These are phyloP conservation scores for Hydrangea macrophylla DNA, from an alignment of 148 eudicot species.

Conservation along the genomic window DNA sequence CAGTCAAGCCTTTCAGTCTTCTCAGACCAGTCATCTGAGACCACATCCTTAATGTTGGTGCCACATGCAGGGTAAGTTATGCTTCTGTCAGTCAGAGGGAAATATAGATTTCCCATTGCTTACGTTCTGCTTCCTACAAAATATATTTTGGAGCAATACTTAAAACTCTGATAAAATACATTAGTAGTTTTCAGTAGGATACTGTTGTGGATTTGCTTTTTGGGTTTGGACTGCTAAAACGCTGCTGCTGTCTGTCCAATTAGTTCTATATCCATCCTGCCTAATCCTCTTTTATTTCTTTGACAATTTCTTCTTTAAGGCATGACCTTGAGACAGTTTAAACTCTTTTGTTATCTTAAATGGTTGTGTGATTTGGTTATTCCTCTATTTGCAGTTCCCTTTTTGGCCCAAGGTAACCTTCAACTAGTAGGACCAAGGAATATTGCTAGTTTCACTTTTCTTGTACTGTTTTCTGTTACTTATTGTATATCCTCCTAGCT, in stretches of 20 bases:
- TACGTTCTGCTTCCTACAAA: conserved; percentile 23
- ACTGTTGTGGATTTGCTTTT: conserved; percentile 28
- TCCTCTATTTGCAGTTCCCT: neutral
- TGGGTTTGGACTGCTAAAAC: conserved; percentile 14
- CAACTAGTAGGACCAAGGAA: neutral
- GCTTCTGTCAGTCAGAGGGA: conserved; percentile 14
- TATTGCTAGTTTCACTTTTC: neutral
- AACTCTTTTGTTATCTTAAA: neutral
- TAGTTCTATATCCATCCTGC: conserved; percentile 8
- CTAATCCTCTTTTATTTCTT: conserved; percentile 7
- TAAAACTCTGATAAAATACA: conserved; percentile 16
- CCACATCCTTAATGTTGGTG: conserved; percentile 20
- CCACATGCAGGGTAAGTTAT: conserved; percentile 33
- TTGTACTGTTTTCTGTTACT: conserved; percentile 10
- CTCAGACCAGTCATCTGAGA: neutral
- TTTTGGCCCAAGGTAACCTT: neutral
- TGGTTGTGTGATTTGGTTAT: conserved; percentile 16
- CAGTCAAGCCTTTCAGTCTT: conserved; percentile 3
- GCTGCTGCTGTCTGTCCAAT: conserved; percentile 1
- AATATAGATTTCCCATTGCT: conserved; percentile 19
- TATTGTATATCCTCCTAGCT: conserved; percentile 1
- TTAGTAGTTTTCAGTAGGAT: conserved; percentile 30
- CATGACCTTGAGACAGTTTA: conserved; percentile 16
- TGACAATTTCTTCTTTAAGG: conserved; percentile 3
- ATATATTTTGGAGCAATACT: conserved; percentile 26